Base-by-base conservation (phyloP, 495 filamentous ascomycete species). In the Amorphotheca resinae region DNA sequence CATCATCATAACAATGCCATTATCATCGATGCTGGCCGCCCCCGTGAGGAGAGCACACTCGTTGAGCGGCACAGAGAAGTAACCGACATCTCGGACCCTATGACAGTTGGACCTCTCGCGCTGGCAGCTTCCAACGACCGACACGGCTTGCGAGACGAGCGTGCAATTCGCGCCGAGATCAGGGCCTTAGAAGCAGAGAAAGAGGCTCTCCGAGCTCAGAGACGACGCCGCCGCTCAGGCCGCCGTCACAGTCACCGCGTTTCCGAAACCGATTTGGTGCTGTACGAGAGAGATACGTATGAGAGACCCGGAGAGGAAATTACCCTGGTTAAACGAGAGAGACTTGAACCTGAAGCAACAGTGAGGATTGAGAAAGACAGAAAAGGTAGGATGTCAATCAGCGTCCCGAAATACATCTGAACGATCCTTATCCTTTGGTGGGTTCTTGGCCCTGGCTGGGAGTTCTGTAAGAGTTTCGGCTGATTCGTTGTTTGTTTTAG, bases 351-450 rank as follows among this genome's bases (percentile, higher is more conserved):
- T 11, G 64, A 68, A 20, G 62, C 64, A 22, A 73, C 74, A 14
- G 70, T 80, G 16, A 72, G 84, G 52, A 66, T 91, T 49, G 79
- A 82, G 64, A 82, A 77, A 67, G 83, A 93, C 58, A 78, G 78
- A 63, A 85, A 74, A 81, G 84, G 87, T 93, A 87, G 70, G 79
- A 68, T 83, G 69, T 73, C 68, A 63, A 71, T 82, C 62, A 68
- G 65, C 61, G 60, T 75, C 63, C 71, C 76, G 60, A 72, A 64
- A 59, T 68, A 64, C 62, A 55, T 58, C 59, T 59, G 59, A 67
- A 45, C 22, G 42, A 38, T 50, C 38, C 26, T 45, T 56, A 20
- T 51, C 33, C 41, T 54, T 43, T 47, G 46, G 42, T 54, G 51
- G 44, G 51, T 51, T 17, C 37, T 23, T 44, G 32, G 35, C 36